Evolutionary conservation across 225 moss, liverwort and hornwort genomes (phyloP).

Genomic region (Marchantia paleacea): DNA sequence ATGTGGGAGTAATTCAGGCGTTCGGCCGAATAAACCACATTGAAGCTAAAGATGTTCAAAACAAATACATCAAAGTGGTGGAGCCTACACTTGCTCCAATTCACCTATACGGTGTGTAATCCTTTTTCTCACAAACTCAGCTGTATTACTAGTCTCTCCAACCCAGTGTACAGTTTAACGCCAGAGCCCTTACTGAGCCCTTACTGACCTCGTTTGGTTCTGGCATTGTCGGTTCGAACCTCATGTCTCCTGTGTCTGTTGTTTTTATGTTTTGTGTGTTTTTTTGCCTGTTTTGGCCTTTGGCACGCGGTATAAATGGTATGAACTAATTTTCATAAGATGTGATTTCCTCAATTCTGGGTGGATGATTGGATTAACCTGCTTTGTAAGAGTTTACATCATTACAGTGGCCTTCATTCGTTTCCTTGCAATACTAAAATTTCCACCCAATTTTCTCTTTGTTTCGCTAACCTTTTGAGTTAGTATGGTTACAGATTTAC

Average conservation of each 20-base stretch:
- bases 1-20: conserved; percentile 17
- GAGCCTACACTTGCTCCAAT: conserved; percentile 77
- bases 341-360: background rate
- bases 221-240: background rate
- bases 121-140: background rate
- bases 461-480: background rate
- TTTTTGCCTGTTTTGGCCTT: background rate
- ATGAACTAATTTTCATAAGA: background rate
- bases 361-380: background rate
- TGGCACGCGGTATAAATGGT: background rate
- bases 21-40: conserved; percentile 11
- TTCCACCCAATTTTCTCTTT: background rate
- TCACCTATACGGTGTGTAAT: conserved; percentile 63
- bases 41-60: conserved; percentile 23
- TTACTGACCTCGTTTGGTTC: too few relatives aligned
- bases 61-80: conserved; percentile 70
- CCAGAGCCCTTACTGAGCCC: too few relatives aligned
- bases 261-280: background rate
- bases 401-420: background rate
- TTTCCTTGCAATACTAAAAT: background rate
- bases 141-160: background rate
- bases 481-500: conserved; percentile 61
- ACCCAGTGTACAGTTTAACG: background rate
- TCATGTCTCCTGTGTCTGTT: background rate
- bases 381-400: background rate